phyloP scores from a whole-genome alignment of 2,329 filamentous ascomycete genomes.

The Beauveria medogensis region DNA sequence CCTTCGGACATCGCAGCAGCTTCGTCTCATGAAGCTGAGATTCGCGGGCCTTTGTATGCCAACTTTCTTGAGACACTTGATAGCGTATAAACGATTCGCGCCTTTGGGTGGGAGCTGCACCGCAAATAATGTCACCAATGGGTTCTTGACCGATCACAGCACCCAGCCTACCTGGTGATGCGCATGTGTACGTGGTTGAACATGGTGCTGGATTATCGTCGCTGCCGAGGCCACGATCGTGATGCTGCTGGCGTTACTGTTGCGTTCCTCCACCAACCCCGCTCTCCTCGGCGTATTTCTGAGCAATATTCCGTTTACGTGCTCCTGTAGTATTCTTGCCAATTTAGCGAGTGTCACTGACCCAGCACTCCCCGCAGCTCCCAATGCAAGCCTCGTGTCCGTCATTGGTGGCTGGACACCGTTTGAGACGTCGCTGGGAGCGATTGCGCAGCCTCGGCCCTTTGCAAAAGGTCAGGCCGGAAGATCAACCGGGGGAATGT shows the following conservation, averaged over 20 bases:
- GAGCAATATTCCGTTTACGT: slow-evolving; percentile 19
- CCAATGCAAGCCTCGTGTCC: slow-evolving; percentile 21
- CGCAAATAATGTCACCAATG: slow-evolving; percentile 15
- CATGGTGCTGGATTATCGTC: slow-evolving; percentile 36
- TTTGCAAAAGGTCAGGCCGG: slow-evolving; percentile 18
- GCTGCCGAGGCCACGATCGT: slow-evolving; percentile 30
- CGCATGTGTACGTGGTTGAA: slow-evolving; percentile 42
- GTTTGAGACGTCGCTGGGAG: slow-evolving; percentile 21
- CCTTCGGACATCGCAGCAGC: slow-evolving; percentile 24
- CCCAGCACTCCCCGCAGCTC: slow-evolving; percentile 12
- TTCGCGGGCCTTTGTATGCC: slow-evolving; percentile 22
- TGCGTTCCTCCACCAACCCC: slow-evolving; percentile 25
- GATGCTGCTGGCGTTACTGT: slow-evolving; percentile 36
- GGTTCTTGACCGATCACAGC: slow-evolving; percentile 26
- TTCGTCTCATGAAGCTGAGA: slow-evolving; percentile 23
- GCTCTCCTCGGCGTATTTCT: slow-evolving; percentile 21
- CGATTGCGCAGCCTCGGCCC: slow-evolving; percentile 20
- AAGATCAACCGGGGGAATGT: slow-evolving; percentile 16
- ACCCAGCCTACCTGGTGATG: slow-evolving; percentile 33
- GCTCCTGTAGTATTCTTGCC: not conserved
- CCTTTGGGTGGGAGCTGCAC: slow-evolving; percentile 23
- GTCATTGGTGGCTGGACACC: slow-evolving; percentile 26
- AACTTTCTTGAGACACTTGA: slow-evolving; percentile 21
- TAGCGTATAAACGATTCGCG: slow-evolving; percentile 24
- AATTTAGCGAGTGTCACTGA: not conserved